Percentiles rank a stretch among this genome's conserved stretches.
Conservation (phyloP, 164 flowering plant species). For the Berberis vulgaris region DNA sequence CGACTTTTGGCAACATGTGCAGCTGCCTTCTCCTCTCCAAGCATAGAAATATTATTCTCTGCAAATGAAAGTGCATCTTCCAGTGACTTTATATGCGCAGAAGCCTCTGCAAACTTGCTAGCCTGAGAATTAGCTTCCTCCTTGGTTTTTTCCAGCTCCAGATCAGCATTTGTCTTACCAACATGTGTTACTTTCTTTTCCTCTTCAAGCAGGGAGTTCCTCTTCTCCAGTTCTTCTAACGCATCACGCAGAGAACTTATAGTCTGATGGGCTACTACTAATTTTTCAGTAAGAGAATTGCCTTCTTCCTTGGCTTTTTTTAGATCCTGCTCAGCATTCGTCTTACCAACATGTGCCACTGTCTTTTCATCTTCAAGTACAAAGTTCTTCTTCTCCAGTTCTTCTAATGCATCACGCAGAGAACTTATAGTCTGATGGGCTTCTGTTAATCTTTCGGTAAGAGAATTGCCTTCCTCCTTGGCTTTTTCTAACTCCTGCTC, state of each 20-base stretch:
- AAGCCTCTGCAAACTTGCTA: conserved; percentile 39
- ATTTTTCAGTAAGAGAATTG: conserved; percentile 25
- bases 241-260: conserved; percentile 49
- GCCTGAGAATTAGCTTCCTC: conserved; percentile 34
- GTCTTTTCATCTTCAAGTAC: conserved; percentile 48
- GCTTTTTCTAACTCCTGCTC: conserved; percentile 49
- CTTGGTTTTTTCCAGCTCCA: conserved; percentile 44
- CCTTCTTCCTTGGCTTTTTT: conserved; percentile 51
- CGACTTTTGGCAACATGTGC: conserved; percentile 23
- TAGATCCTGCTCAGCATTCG: conserved; percentile 33
- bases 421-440: conserved; percentile 32
- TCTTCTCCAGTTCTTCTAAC: conserved; percentile 35
- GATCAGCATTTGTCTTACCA: conserved; percentile 27
- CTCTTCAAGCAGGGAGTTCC: conserved; percentile 32
- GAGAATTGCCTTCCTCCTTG: conserved; percentile 35
- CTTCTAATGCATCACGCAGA: conserved; percentile 48
- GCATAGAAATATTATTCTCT: conserved; percentile 23
- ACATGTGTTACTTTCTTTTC: conserved; percentile 49
- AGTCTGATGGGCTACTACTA: conserved; percentile 37
- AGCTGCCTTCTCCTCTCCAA: conserved; percentile 34
- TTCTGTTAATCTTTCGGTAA: conserved; percentile 42
- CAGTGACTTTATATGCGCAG: conserved; percentile 37
- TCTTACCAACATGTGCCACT: conserved; percentile 37
- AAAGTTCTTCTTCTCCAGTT: conserved; percentile 27
- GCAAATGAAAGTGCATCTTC: conserved; percentile 41